Percentiles rank a stretch among this genome's conserved stretches.
These are phyloP conservation scores for Saccharomycopsis amapae DNA, from an alignment of 805 yeast genomes.

Conservation along the genomic window DNA sequence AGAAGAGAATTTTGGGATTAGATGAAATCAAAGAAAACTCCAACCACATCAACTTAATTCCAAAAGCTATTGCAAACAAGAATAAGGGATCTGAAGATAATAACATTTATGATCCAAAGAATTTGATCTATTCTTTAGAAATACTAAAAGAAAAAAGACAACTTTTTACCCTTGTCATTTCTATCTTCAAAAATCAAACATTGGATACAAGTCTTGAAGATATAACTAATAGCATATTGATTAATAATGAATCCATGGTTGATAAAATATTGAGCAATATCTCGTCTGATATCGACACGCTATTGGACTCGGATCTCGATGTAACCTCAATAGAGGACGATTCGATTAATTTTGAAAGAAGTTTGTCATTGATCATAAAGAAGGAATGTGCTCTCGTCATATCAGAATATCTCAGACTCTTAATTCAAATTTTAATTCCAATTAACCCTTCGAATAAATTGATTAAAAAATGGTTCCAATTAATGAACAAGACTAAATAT, in stretches of 20 bases:
- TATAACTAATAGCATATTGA: too few relatives aligned
- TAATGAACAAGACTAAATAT: constrained; percentile 35
- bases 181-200: constrained; percentile 12
- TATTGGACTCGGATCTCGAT: too few relatives aligned
- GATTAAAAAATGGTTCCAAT: constrained; percentile 47
- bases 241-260: too few relatives aligned
- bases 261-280: too few relatives aligned
- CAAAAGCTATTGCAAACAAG: constrained; percentile 3
- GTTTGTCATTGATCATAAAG: constrained; percentile 7
- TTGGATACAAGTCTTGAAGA: constrained; percentile 2
- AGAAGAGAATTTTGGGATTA: constrained; percentile 13
- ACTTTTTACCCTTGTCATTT: constrained; percentile 5
- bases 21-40: constrained; percentile 4
- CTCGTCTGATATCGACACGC: too few relatives aligned
- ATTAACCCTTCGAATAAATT: constrained; percentile 31
- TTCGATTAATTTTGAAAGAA: constrained; percentile 3
- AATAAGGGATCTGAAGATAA: neutral
- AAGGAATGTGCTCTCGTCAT: constrained; percentile 31
- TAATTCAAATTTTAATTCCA: constrained; percentile 35
- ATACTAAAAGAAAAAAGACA: constrained; percentile 16
- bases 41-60: constrained; percentile 26
- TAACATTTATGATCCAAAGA: constrained; percentile 1
- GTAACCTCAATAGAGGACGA: too few relatives aligned
- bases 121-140: constrained; percentile 9
- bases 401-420: constrained; percentile 32